Evolutionary conservation across 169 alveolate genomes (phyloP).

Genomic region (Eimeria tenella): DNA sequence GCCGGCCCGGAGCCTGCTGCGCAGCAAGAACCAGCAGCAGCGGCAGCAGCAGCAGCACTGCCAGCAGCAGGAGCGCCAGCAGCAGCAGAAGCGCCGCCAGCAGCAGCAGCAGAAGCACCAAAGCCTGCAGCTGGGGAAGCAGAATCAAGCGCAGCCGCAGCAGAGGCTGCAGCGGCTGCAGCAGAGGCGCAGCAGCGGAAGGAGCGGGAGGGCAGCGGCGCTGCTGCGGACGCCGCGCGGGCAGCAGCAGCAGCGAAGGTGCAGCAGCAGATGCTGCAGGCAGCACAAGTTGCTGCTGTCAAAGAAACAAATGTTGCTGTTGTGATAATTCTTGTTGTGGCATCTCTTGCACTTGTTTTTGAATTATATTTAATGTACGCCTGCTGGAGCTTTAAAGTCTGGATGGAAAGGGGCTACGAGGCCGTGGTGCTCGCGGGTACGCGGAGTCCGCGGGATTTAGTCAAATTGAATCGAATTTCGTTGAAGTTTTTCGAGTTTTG

Average conservation of each 20-base stretch:
- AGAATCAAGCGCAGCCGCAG: neutral
- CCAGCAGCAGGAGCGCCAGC: too few species aligned
- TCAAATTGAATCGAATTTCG: too few species aligned
- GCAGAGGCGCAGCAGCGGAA: neutral
- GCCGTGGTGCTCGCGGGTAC: neutral
- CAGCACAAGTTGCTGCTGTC: neutral
- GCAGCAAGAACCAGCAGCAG: too few species aligned
- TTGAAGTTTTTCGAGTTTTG: too few species aligned
- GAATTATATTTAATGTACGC: slow-evolving; percentile 15
- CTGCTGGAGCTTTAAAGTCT: slow-evolving; percentile 14
- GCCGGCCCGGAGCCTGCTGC: too few species aligned
- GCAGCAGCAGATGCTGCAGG: neutral
- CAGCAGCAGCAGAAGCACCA: too few species aligned
- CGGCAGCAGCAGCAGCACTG: too few species aligned
- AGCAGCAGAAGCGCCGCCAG: too few species aligned
- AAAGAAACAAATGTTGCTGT: neutral
- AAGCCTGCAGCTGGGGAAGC: neutral
- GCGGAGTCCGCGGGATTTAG: too few species aligned
- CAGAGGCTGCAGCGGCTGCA: neutral
- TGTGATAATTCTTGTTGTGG: neutral
- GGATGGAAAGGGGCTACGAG: slow-evolving; percentile 28
- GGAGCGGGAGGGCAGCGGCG: too few species aligned
- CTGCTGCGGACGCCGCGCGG: neutral
- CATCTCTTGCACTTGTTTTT: slow-evolving; percentile 2
- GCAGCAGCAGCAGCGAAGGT: neutral